Conservation (phyloP, 345 rosid genomes). For the Carallia brachiata region DNA sequence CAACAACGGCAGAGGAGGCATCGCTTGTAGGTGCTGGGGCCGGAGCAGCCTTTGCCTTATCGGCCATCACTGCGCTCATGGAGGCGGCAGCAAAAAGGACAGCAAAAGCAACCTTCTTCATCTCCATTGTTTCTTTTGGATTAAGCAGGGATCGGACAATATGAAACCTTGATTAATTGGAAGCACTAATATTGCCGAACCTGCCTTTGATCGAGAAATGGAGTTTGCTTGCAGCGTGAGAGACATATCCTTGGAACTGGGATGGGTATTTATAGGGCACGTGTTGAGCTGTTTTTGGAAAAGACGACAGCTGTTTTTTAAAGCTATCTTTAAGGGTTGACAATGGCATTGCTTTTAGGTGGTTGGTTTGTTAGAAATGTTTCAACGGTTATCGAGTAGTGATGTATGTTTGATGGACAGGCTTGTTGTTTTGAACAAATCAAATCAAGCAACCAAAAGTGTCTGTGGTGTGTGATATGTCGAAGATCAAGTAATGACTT, state of each 20-base stretch:
- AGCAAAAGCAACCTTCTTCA: constrained; percentile 61
- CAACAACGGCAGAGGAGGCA: constrained; percentile 37
- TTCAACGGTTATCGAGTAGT: too few species aligned
- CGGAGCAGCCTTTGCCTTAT: constrained; percentile 31
- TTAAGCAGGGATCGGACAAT: constrained; percentile 2
- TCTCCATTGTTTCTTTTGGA: constrained; percentile 34
- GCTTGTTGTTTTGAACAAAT: too few species aligned
- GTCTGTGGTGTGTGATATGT: too few species aligned
- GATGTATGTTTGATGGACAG: too few species aligned
- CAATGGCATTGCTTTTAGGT: neutral
- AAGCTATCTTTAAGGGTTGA: too few species aligned
- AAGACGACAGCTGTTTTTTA: too few species aligned
- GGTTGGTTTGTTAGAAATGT: neutral
- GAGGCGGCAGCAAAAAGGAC: constrained; percentile 54
- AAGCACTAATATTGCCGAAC: constrained; percentile 12
- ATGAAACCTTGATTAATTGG: neutral
- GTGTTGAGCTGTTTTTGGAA: neutral
- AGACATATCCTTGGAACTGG: neutral
- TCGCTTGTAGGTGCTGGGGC: constrained; percentile 31
- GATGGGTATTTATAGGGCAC: neutral
- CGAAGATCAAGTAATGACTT: too few species aligned
- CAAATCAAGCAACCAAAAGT: too few species aligned
- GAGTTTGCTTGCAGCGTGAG: neutral
- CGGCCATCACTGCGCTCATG: constrained; percentile 43
- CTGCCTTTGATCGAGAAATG: neutral